Percentiles rank a stretch among this genome's conserved stretches.
phyloP scores from a whole-genome alignment of 345 rosid species.

The Limnanthes douglasii region DNA sequence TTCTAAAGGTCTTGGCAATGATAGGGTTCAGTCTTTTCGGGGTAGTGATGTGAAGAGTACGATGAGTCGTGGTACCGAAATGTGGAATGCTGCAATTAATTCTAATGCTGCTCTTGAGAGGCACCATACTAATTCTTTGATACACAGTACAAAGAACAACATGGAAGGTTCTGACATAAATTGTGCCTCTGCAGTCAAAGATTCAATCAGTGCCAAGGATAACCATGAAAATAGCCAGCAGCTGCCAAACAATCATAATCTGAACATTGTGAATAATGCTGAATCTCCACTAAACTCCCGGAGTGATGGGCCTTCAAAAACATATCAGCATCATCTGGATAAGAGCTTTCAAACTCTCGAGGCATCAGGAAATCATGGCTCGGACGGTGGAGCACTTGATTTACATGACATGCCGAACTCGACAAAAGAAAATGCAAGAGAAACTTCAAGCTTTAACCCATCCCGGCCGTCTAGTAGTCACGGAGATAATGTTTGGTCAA shows the following conservation, averaged over 20 bases:
- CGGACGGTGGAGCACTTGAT: conserved; percentile 17
- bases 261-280: conserved; percentile 33
- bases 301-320: conserved; percentile 13
- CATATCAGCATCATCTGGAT: conserved; percentile 12
- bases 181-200: conserved; percentile 15
- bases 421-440: conserved; percentile 18
- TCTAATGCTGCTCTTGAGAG: conserved; percentile 15
- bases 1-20: conserved; percentile 17
- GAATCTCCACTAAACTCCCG: conserved; percentile 20
- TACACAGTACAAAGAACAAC: conserved; percentile 19
- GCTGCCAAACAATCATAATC: conserved; percentile 13
- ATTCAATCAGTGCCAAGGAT: conserved; percentile 17
- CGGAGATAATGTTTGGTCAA: conserved; percentile 27
- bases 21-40: conserved; percentile 17
- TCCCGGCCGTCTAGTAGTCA: conserved; percentile 16
- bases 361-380: conserved; percentile 27
- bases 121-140: conserved; percentile 18
- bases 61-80: conserved; percentile 13
- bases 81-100: conserved; percentile 29
- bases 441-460: conserved; percentile 17
- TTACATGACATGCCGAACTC: conserved; percentile 14
- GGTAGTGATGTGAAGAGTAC: conserved; percentile 10
- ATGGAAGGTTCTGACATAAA: conserved; percentile 23
- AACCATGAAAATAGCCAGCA: conserved; percentile 23
- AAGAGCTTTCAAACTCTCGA: conserved; percentile 29